Conservation (phyloP, 2,329 filamentous ascomycete genomes). For the Sclerotinia trifoliorum region DNA sequence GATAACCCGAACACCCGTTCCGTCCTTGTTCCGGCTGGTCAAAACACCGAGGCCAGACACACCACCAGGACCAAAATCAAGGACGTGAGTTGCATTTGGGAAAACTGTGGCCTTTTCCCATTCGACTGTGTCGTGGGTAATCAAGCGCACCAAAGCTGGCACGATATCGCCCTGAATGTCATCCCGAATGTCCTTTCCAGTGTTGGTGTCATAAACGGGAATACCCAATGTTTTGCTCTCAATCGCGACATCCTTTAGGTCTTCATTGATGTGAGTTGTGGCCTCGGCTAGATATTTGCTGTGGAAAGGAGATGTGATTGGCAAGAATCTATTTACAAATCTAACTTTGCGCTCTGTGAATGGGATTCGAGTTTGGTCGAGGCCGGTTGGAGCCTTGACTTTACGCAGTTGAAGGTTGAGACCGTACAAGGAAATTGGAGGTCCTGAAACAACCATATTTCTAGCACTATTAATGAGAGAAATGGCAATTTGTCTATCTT, state of each 20-base stretch:
- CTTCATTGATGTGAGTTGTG: conserved; percentile 77
- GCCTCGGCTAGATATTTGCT: conserved; percentile 88
- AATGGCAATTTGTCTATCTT: conserved; percentile 90
- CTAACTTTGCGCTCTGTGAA: conserved; percentile 95
- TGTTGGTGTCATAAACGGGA: conserved; percentile 86
- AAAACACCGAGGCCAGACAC: conserved; percentile 94
- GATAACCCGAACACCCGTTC: conserved; percentile 94
- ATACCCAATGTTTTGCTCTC: conserved; percentile 72
- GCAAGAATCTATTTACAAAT: conserved; percentile 94
- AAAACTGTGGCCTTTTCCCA: conserved; percentile 96
- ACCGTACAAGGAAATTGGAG: conserved; percentile 93
- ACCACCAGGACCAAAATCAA: conserved; percentile 95
- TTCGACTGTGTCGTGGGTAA: conserved; percentile 89
- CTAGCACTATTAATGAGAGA: conserved; percentile 95
- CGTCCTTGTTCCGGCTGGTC: conserved; percentile 98
- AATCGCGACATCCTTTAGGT: conserved; percentile 80
- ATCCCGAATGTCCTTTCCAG: conserved; percentile 76
- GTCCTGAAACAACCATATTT: conserved; percentile 95
- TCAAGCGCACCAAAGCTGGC: conserved; percentile 83
- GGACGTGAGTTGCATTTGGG: conserved; percentile 83
- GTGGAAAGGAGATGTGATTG: conserved; percentile 97
- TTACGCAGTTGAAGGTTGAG: conserved; percentile 93
- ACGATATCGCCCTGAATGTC: conserved; percentile 75
- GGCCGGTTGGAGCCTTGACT: conserved; percentile 94
- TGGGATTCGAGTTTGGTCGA: conserved; percentile 92